These are phyloP conservation scores for Thelonectria rubi DNA, from an alignment of 2,329 filamentous ascomycete species.

Conservation along the genomic window DNA sequence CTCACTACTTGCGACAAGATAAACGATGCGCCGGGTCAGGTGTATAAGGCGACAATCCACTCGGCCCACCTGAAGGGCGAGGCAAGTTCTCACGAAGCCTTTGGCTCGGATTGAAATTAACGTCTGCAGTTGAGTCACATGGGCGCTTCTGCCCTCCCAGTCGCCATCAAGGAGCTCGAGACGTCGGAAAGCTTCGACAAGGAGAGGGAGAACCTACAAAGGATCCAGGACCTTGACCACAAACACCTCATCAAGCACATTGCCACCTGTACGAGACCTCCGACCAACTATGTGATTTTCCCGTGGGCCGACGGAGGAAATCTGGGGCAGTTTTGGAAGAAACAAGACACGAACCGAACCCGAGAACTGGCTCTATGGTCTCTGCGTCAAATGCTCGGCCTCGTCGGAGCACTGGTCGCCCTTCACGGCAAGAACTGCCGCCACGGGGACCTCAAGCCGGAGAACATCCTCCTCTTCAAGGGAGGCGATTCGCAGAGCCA, in stretches of 20 bases:
- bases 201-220: conserved; percentile 19
- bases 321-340: conserved; percentile 26
- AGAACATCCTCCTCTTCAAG: conserved; percentile 31
- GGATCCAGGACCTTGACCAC: conserved; percentile 14
- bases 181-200: conserved; percentile 3
- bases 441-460: conserved; percentile 34
- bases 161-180: conserved; percentile 27
- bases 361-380: conserved; percentile 17
- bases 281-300: conserved; percentile 25
- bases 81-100: not conserved
- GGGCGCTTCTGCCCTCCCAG: not conserved
- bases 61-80: conserved; percentile 8
- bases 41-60: conserved; percentile 21
- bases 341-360: not conserved
- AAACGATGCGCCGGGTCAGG: not conserved
- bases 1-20: not conserved
- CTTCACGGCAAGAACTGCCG: conserved; percentile 22
- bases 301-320: conserved; percentile 33
- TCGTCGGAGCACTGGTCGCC: conserved; percentile 19
- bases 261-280: conserved; percentile 20
- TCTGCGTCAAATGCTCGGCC: conserved; percentile 28
- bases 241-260: conserved; percentile 24
- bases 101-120: not conserved
- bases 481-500: rapidly evolving
- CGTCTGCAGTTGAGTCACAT: not conserved